Base-by-base conservation (phyloP, 805 yeast genomes). In the Pichia phayaonensis region DNA sequence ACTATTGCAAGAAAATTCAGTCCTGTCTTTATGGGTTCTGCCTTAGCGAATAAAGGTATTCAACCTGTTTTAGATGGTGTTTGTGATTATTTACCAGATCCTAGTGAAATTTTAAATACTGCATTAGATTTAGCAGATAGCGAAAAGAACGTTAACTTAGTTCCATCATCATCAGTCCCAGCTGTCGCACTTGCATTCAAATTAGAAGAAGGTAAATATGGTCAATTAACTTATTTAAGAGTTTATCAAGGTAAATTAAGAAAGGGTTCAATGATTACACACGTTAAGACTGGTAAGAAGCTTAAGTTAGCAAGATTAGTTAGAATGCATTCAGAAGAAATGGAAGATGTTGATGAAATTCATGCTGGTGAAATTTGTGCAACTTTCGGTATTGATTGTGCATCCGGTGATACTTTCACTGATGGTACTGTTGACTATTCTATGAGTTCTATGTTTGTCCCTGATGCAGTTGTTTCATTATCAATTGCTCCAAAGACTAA, bases 11-110 rank as follows among this genome's bases (percentile, higher is more conserved):
- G 97, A 72, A 86, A 80, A 66, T 94, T 94, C 75, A 89, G 98
- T 15, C 99, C 99, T n/a, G 98, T 94, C n/a, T 75, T 92, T 57
- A 94, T 94, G 97, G 99, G 99, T 22, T 89, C 97, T 46, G 99
- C 99, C 20, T 76, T 94, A 56, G 99, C 98, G 52, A 94, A 94
- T 73, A 87, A 84, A 58, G 97, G 97, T 69, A 78, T 94, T 57
- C 99, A 94, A 74, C 90, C 90, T 22, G 97, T 92, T 38, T 75
- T 94, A 60, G 97, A 94, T 68, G 94, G 97, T 40, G 96, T 94
- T 53, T 92, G 92, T 57, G 97, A 92, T 67, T 94, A 83, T 70
- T 77, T 94, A 61, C 99, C 99, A 44, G 83, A 92, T 67, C 99
- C 99, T 50, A 81, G 94, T 54, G 96, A 94, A 70, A 83, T 94